phyloP scores from a whole-genome alignment of 495 filamentous ascomycete genomes.

The Pseudoneurospora amorphoporcata region DNA sequence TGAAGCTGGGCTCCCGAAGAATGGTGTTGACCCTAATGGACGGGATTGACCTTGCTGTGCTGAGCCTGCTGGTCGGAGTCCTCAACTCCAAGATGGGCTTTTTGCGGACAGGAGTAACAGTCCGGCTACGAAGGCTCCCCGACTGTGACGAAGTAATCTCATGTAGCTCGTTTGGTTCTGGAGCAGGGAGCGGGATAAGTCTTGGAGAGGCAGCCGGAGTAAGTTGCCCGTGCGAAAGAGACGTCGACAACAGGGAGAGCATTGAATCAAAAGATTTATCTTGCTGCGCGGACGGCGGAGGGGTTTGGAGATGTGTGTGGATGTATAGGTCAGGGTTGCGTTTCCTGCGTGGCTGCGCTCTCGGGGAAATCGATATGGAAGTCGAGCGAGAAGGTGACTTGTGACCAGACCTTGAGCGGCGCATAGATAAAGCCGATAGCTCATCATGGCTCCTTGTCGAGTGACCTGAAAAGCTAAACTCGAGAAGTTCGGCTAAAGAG shows the following conservation, averaged over 20 bases:
- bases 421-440: neutral
- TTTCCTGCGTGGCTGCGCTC: constrained; percentile 5
- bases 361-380: constrained; percentile 14
- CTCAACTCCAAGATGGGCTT: neutral
- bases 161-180: neutral
- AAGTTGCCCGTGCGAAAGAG: neutral
- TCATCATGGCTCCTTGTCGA: neutral
- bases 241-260: neutral
- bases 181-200: constrained; percentile 10
- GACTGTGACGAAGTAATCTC: neutral
- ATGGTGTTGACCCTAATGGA: constrained; percentile 2
- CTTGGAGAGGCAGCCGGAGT: constrained; percentile 14
- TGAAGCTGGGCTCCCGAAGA: constrained; percentile 32
- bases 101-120: neutral
- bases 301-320: constrained; percentile 1
- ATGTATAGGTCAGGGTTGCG: neutral
- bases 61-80: neutral
- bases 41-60: neutral
- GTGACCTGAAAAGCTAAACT: constrained; percentile 12
- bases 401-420: constrained; percentile 9
- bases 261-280: constrained; percentile 2
- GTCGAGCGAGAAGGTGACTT: constrained; percentile 3
- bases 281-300: constrained; percentile 10
- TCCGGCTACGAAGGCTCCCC: neutral
- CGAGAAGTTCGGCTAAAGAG: constrained; percentile 11